Conservation (phyloP, 306 rosid genomes). For the Vigna trinervia region DNA sequence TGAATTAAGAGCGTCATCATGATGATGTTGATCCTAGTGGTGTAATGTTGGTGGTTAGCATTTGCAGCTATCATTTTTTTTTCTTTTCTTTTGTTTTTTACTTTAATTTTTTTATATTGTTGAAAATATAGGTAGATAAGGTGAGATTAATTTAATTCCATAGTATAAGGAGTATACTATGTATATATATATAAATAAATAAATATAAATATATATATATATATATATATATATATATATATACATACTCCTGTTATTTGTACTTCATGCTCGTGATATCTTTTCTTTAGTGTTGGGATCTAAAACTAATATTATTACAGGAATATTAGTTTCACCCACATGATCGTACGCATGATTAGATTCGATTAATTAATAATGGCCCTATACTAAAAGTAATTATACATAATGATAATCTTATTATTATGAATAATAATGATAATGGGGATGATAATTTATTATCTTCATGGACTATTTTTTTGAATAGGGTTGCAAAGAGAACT, state of each 20-base stretch:
- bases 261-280: neutral
- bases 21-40: constrained; percentile 40
- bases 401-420: neutral
- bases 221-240: neutral
- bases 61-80: constrained; percentile 44
- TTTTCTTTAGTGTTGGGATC: neutral
- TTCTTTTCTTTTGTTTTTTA: neutral
- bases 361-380: neutral
- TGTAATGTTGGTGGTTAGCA: constrained; percentile 43
- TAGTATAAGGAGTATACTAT: neutral
- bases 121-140: neutral
- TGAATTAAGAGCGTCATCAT: constrained; percentile 38
- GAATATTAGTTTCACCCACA: neutral
- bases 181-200: neutral
- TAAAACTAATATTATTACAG: neutral
- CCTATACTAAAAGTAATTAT: neutral
- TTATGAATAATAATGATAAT: neutral
- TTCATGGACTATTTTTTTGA: neutral
- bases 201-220: neutral
- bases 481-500: neutral
- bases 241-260: neutral
- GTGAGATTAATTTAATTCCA: constrained; percentile 41
- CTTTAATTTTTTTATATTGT: constrained; percentile 1
- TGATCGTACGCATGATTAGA: neutral
- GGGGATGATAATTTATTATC: neutral